Evolutionary conservation across 2,329 filamentous ascomycete species (phyloP), one percentile per base, ranked within the genome.

Genomic region (Ceratocystis diversiconidia): DNA sequence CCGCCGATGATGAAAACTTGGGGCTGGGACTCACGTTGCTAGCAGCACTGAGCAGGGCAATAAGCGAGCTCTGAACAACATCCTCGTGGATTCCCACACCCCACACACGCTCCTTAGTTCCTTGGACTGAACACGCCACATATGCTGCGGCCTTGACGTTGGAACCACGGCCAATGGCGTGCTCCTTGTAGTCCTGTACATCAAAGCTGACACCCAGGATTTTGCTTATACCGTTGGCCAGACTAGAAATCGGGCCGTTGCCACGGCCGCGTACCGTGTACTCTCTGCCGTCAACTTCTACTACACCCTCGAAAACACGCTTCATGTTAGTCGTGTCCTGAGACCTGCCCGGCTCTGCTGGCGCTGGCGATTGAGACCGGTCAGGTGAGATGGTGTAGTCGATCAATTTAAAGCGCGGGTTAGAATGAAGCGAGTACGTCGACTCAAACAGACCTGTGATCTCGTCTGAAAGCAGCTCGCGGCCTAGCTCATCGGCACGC

Each of bases 141-240:
- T 95, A 97, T 1, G 92, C 90, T 1, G 91, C 92, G n/a, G 92
- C 92, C 79, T 95, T 95, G 70, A 92, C 90, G 68, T 90, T 84
- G 71, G 85, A 83, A 68, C 89, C 90, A 63, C 81, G 80, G 69
- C 90, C 90, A 70, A 97, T 91, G 32, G 92, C 88, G 76, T 97
- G 92, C 76, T 97, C 94, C 79, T 95, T 96, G 80, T 97, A 97
- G 74, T 96, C 90, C 59, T 86, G 84, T 63, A 97, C 90, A 73
- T 97, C 92, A 28, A 97, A 79, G 72, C 95, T 87, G 69, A 97
- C 87, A 67, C 90, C 89, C 36, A 67, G 59, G 43, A 97, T 77
- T 17, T 80, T 80, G 70, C 84, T 83, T 55, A 99, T 81, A 17
- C 92, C 92, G 71, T 90, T 86, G 1, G 90, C 90, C 72, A 97